Evolutionary conservation across 129 eudicot species (phyloP).

Genomic region (Daucus carota): DH1_v3.0 NC_030384.2:35541501-35542000

Average conservation of each 20-base stretch:
- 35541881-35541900: slow-evolving; percentile 41
- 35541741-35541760: slow-evolving; percentile 68
- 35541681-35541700: not conserved
- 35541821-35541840: slow-evolving; percentile 58
- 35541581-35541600: no score
- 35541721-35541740: slow-evolving; percentile 52
- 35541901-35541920: slow-evolving; percentile 59
- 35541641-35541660: no score
- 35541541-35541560: no score
- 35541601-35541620: not conserved
- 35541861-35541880: slow-evolving; percentile 27
- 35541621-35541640: not conserved
- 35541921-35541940: slow-evolving; percentile 81
- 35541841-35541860: slow-evolving; percentile 46
- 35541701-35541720: not conserved
- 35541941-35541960: slow-evolving; percentile 67
- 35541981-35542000: slow-evolving; percentile 47
- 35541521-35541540: not conserved
- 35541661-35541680: not conserved
- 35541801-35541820: slow-evolving; percentile 65
- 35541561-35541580: no score
- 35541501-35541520: not conserved
- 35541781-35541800: slow-evolving; percentile 76
- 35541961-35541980: slow-evolving; percentile 89
- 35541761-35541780: slow-evolving; percentile 68